Percentiles rank a stretch among this genome's conserved stretches.
Conservation (phyloP, 805 yeast species). For the Ogataea chonburiensis region DNA sequence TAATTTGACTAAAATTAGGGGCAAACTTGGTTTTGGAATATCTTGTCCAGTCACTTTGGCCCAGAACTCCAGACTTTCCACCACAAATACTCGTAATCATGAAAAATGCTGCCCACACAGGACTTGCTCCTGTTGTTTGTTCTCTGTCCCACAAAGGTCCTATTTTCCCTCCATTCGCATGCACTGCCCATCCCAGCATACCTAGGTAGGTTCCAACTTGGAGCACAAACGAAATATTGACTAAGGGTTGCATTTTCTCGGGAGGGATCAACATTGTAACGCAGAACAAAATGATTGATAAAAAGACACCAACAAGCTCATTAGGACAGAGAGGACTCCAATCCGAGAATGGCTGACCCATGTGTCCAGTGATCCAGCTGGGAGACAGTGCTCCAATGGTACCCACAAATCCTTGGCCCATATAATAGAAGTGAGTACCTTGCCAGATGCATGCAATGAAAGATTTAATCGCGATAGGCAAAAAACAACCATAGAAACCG, state of each 20-base stretch:
- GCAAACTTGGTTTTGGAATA: slow-evolving; percentile 29
- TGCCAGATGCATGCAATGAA: slow-evolving; percentile 48
- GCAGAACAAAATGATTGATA: slow-evolving; percentile 41
- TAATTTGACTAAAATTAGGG: slow-evolving; percentile 20
- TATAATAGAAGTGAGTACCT: slow-evolving; percentile 44
- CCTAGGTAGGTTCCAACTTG: slow-evolving; percentile 31
- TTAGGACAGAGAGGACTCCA: slow-evolving; percentile 38
- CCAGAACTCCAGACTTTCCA: slow-evolving; percentile 39
- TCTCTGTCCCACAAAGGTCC: slow-evolving; percentile 27
- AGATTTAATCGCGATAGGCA: slow-evolving; percentile 44
- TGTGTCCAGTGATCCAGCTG: slow-evolving; percentile 27
- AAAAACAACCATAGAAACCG: slow-evolving; percentile 45
- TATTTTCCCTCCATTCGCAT: slow-evolving; percentile 31
- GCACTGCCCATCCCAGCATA: slow-evolving; percentile 30
- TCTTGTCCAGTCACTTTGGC: slow-evolving; percentile 45
- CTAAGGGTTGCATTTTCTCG: slow-evolving; percentile 29
- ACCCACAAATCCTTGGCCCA: slow-evolving; percentile 43
- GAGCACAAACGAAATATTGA: slow-evolving; percentile 26
- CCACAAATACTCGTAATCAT: slow-evolving; percentile 43
- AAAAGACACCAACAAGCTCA: slow-evolving; percentile 39
- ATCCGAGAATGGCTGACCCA: slow-evolving; percentile 26
- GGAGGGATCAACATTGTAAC: slow-evolving; percentile 36
- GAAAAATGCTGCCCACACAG: slow-evolving; percentile 42
- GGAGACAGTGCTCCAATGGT: slow-evolving; percentile 42
- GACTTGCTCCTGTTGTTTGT: slow-evolving; percentile 23